Evolutionary conservation across 345 rosid genomes (phyloP), one percentile per base, ranked within the genome.

Genomic region (Lagerstroemia speciosa): DNA sequence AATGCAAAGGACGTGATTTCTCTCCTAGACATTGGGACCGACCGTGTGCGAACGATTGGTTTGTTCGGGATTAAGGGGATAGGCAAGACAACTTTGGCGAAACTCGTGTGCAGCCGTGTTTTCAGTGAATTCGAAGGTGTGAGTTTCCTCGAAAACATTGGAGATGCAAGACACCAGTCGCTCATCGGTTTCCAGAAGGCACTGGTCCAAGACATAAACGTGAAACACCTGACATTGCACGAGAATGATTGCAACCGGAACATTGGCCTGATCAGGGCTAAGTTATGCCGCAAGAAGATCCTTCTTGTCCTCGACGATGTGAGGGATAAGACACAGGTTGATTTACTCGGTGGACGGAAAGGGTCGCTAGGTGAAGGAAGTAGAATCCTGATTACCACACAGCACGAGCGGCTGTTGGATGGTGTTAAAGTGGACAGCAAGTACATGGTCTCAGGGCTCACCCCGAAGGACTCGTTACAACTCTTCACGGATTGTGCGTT

Each of bases 31-130:
- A 45, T 63, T 5, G 20, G 68, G 11, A 27, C 48, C 48, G 31
- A 62, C 8, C 19, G 33, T 8, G 73, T 62, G n/a, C 67, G 50
- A 6, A 12, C 63, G 1, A 5, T 63, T 8, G 68, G 73, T 29
- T 32, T 70, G n/a, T 43, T 41, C 7, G 67, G 73, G 31, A 38
- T 63, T 2, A 26, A 37, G 24, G 62, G 66, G 20, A 74, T 69
- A 29, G 77, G 73, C 11, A 74, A 74, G 64, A 69, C 58, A 30
- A 65, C 48, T 0, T 6, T 74, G 71, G 73, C 62, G 16, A 62
- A 55, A 69, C 55, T 6, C 7, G 41, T 74, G 0, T 69, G 12
- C 6, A 1, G 65, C 27, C 57, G 62, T 20, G 1, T 68, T n/a
- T 26, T 0, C 9, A n/a, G 22, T 14, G 34, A 74, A 69, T 74